Conservation (phyloP, 345 rosid genomes). For the Eucalyptus pauciflora region DNA sequence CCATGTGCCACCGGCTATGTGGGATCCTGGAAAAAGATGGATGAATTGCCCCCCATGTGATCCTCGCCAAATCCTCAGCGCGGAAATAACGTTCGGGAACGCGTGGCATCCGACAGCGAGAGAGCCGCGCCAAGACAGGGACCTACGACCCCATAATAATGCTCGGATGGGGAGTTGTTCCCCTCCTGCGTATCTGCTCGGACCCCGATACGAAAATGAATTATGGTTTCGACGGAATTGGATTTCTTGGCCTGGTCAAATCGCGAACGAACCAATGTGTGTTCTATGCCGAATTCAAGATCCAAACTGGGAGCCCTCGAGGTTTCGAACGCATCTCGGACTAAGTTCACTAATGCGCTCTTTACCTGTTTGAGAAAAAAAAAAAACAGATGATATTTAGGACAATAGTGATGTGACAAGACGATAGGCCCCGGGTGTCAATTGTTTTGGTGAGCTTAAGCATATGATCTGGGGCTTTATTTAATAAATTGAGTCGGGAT, state of each 20-base stretch:
- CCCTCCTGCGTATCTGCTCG: accelerated
- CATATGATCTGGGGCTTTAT: not conserved
- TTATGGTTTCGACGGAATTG: not conserved
- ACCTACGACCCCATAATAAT: not conserved
- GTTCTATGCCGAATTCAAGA: not conserved
- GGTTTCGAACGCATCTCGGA: not conserved
- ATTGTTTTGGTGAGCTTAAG: not conserved
- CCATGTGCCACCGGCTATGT: not conserved
- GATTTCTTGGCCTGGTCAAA: not conserved
- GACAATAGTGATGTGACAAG: not conserved
- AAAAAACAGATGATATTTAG: not conserved
- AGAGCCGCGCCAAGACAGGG: not conserved
- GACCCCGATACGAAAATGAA: accelerated
- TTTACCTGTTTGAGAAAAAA: not conserved
- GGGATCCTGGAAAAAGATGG: not conserved
- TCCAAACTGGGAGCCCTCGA: not conserved
- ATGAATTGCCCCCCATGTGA: not conserved
- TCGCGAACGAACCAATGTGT: not conserved
- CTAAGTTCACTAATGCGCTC: accelerated
- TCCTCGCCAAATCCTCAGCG: not conserved
- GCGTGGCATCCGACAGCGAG: not conserved
- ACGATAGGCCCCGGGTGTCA: not conserved
- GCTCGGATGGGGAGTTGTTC: not conserved
- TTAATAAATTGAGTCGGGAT: not conserved
- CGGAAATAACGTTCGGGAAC: not conserved